phyloP scores from a whole-genome alignment of 495 filamentous ascomycete genomes.

The Hapsidospora chrysogenum region DNA sequence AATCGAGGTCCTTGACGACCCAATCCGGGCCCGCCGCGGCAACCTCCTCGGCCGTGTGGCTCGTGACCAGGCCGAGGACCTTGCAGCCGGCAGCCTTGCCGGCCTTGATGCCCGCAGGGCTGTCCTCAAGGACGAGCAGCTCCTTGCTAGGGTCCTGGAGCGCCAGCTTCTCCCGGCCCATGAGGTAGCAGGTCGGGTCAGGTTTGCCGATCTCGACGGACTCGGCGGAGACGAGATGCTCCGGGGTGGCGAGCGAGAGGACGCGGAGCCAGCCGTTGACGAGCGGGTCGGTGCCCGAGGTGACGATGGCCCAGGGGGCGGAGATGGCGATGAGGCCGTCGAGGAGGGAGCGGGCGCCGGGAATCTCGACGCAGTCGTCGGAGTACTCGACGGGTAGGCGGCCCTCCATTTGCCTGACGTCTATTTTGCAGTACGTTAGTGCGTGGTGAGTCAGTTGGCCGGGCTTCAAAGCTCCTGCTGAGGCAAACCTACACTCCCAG shows the following conservation, averaged over 20 bases:
- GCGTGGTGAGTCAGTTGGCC: too few relatives aligned
- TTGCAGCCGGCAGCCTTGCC: slow-evolving; percentile 82
- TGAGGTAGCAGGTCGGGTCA: slow-evolving; percentile 65
- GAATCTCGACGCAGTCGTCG: slow-evolving; percentile 65
- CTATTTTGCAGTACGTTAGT: too few relatives aligned
- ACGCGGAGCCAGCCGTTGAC: slow-evolving; percentile 76
- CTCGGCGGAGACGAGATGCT: slow-evolving; percentile 68
- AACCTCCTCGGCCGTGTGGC: slow-evolving; percentile 59
- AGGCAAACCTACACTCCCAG: slow-evolving; percentile 61
- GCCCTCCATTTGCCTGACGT: slow-evolving; percentile 63
- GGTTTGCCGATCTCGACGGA: slow-evolving; percentile 80
- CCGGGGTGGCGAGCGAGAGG: slow-evolving; percentile 54
- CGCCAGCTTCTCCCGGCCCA: slow-evolving; percentile 48
- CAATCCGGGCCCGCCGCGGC: slow-evolving; percentile 65
- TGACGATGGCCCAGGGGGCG: slow-evolving; percentile 82
- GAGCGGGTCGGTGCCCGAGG: slow-evolving; percentile 67
- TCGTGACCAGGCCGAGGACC: slow-evolving; percentile 77
- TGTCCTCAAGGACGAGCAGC: slow-evolving; percentile 79
- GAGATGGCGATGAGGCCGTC: slow-evolving; percentile 20
- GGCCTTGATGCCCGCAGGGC: slow-evolving; percentile 75
- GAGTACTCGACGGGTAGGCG: slow-evolving; percentile 62
- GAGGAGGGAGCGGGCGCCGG: slow-evolving; percentile 38
- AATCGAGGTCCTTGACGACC: slow-evolving; percentile 66
- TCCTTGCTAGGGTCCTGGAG: slow-evolving; percentile 22
- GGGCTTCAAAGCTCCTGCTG: slow-evolving; percentile 1